phyloP scores from a whole-genome alignment of 108 stramenopile species.

The Schizochytrium sp. region DNA sequence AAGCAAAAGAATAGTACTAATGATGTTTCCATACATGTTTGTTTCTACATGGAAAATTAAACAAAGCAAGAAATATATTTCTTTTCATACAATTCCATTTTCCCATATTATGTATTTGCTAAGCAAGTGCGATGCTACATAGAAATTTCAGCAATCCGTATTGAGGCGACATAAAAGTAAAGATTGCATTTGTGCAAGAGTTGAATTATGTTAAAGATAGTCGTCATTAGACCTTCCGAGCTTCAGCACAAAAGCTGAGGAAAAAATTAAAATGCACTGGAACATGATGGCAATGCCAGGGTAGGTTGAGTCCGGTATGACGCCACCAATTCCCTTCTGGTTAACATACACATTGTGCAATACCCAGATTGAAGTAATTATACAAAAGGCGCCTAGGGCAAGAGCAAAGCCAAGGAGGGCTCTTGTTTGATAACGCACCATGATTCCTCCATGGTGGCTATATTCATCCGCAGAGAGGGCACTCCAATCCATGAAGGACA shows the following conservation, averaged over 20 bases:
- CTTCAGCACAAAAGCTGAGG: conserved; percentile 4
- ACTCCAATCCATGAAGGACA: conserved; percentile 54
- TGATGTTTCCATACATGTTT: too few species aligned
- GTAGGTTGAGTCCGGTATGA: conserved; percentile 9
- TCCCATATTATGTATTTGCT: too few species aligned
- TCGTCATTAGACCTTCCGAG: conserved; percentile 46
- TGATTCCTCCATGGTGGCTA: conserved; percentile 46
- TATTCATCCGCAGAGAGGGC: conserved; percentile 44
- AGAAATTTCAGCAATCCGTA: too few species aligned
- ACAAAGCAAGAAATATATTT: too few species aligned
- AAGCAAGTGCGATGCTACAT: too few species aligned
- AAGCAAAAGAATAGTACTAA: neutral
- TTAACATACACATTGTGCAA: conserved; percentile 21
- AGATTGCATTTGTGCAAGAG: too few species aligned
- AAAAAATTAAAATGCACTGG: neutral
- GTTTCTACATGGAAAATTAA: too few species aligned
- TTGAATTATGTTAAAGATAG: neutral
- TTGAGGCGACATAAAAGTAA: too few species aligned
- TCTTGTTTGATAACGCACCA: conserved; percentile 52
- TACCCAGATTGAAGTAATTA: conserved; percentile 44
- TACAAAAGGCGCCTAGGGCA: conserved; percentile 8
- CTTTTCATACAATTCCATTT: too few species aligned
- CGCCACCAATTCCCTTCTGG: neutral
- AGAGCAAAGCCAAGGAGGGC: conserved; percentile 51
- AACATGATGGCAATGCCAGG: conserved; percentile 44